Evolutionary conservation across 1,284 basidiomycete genomes (phyloP).

Genomic region (Trichosporon ovoides): DNA sequence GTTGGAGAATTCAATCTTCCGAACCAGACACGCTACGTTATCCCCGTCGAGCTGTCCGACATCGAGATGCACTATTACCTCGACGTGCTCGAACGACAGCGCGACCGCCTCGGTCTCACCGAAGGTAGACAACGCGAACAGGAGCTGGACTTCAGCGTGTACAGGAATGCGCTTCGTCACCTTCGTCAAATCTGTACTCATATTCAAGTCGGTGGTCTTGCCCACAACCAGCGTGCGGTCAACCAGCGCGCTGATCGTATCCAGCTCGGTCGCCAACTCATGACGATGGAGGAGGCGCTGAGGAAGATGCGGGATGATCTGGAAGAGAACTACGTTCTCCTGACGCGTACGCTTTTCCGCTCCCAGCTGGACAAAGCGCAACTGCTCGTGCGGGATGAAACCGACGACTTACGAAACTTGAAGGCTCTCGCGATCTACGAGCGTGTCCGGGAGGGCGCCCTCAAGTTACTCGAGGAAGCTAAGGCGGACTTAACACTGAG

Average conservation of each 20-base stretch:
- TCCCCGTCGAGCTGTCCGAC: conserved; percentile 66
- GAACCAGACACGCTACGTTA: conserved; percentile 69
- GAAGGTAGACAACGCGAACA: conserved; percentile 28
- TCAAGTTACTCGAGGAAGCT: conserved; percentile 24
- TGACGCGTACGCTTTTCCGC: conserved; percentile 29
- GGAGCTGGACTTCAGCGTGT: conserved; percentile 60
- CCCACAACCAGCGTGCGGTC: not conserved
- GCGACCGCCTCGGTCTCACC: conserved; percentile 54
- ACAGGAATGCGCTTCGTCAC: conserved; percentile 62
- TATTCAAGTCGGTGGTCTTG: conserved; percentile 62
- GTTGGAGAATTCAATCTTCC: conserved; percentile 75
- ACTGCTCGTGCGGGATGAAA: conserved; percentile 26
- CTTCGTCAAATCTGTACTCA: conserved; percentile 81
- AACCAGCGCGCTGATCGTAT: conserved; percentile 57
- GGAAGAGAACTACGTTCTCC: conserved; percentile 24
- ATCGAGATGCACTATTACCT: conserved; percentile 76
- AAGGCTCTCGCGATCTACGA: conserved; percentile 29
- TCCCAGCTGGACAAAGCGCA: conserved; percentile 35
- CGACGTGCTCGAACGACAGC: conserved; percentile 60
- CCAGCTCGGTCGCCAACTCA: conserved; percentile 36
- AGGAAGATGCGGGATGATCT: conserved; percentile 42
- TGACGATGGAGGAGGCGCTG: conserved; percentile 45
- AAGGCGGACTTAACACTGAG: conserved; percentile 22
- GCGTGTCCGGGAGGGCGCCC: conserved; percentile 21
- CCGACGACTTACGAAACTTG: conserved; percentile 8